Percentiles rank a stretch among this genome's conserved stretches.
Evolutionary conservation across 768 basidiomycete genomes (phyloP).

Genomic region (Lentinus brumalis): DNA sequence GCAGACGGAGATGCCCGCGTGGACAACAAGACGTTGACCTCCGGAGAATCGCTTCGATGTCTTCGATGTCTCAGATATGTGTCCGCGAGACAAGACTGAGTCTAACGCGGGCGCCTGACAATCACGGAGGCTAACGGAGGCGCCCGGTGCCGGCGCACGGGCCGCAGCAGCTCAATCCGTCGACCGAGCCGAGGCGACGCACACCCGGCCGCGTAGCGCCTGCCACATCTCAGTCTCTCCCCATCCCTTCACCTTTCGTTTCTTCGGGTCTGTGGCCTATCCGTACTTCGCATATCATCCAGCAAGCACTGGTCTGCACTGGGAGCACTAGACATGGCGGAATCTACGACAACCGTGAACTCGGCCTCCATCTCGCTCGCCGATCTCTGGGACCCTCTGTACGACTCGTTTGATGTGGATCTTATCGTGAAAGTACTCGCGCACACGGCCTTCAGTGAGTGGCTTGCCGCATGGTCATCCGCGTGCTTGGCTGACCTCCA

Average conservation of each 20-base stretch:
- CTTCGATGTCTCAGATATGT: too few relatives aligned
- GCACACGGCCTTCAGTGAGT: slow-evolving; percentile 79
- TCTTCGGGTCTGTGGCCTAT: not conserved
- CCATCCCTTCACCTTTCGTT: not conserved
- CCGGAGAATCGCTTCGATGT: too few relatives aligned
- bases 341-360: not conserved
- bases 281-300: not conserved
- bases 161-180: too few relatives aligned
- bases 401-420: slow-evolving; percentile 77
- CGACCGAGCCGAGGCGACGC: too few relatives aligned
- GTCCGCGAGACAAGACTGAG: too few relatives aligned
- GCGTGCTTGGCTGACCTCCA: not conserved
- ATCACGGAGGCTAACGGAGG: too few relatives aligned
- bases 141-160: too few relatives aligned
- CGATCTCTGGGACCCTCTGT: slow-evolving; percentile 42
- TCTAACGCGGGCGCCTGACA: too few relatives aligned
- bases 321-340: not conserved
- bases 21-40: too few relatives aligned
- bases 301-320: not conserved
- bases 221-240: not conserved
- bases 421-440: slow-evolving; percentile 75
- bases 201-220: too few relatives aligned
- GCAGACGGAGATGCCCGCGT: too few relatives aligned
- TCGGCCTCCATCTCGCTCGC: not conserved
- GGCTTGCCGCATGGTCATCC: not conserved